Evolutionary conservation across 1,139 yeast genomes (phyloP), one percentile per base, ranked within the genome.

Genomic region (Hemisphaericaspora xylofermentans): DNA sequence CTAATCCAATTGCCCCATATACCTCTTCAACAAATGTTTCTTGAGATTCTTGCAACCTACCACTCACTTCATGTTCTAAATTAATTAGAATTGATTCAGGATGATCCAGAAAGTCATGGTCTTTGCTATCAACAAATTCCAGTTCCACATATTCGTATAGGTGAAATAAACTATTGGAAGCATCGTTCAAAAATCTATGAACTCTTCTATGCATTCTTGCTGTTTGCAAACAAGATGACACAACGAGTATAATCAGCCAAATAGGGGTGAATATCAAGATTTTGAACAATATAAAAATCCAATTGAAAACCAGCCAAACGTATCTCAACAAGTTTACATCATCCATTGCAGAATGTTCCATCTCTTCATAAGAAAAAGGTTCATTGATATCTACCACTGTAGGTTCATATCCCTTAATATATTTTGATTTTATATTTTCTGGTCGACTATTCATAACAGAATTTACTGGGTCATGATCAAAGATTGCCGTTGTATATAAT

Each of bases 401-500:
- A 0, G 84, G 83, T 34, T 59, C 77, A 52, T 79, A 83, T 7
- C 75, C 75, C 1, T 64, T 58, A 1, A 80, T 53, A 47, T 68
- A 81, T 9, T 71, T 68, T 18, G 82, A 67, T 9, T 59, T 54
- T 36, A 73, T 64, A 8, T 68, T 66, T 26, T 68, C 65, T 16
- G 71, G 60, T 39, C 63, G 58, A 36, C 66, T 66, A 45, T 69
- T 68, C 33, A 65, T 53, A 63, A 68, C 58, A 7, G 73, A 66
- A 33, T 63, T 53, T 54, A 75, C 86, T 1, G 94, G 94, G 54
- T 88, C 94, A 16, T 66, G 63, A 9, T 65, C 55, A 2, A 85
- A 76, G 25, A 85, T 84, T 2, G 86, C 85, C 0, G 95, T 72
- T 0, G 95, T 87, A 73, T 85, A 87, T 83, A 88, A 88, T 24